Evolutionary conservation across 345 rosid genomes (phyloP), one percentile per base, ranked within the genome.

Genomic region (Heritiera littoralis): DNA sequence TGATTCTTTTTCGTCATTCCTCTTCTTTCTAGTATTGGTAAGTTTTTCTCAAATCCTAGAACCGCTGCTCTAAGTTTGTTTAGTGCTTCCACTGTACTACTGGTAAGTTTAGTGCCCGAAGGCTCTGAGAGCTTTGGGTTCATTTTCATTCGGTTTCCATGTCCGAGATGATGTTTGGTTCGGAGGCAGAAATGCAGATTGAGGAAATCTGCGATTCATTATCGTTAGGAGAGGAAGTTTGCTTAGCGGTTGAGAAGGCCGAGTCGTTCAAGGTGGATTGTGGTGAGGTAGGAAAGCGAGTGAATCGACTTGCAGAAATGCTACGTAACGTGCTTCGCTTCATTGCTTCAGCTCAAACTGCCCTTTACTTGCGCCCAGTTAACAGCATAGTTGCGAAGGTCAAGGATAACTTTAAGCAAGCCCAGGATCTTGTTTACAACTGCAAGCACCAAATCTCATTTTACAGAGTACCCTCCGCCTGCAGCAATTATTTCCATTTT

Each of bases 371-470:
- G 40, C 4, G 40, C 40, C 40, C 40, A 38, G 40, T 38, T 38
- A 38, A 38, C 2, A 1, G 40, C 40, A 38, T 38, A 38, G 40
- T 38, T 38, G 40, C 40, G 2, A 38, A 38, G 40, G 40, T 38
- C 40, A 38, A 38, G 40, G 40, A 38, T 38, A 38, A 38, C 40
- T 38, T 38, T 38, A 38, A 38, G 40, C 40, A 38, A 1, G 2
- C 2, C 74, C 43, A 1, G 3, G 43, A 6, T 6, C 43, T 3
- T 40, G 5, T 2, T 40, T 4, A 1, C 18, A 90, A 90, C 87
- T 91, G 97, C 80, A 83, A 86, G 82, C 89, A 88, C 18, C 91
- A 77, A 81, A 90, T 83, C 82, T 23, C 91, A 3, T 75, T 94
- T 58, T 87, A 87, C 30, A 89, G 94, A 3, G 84, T 94, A 3